Base-by-base conservation (phyloP, 2,329 filamentous ascomycete species). In the Venturia effusa region DNA sequence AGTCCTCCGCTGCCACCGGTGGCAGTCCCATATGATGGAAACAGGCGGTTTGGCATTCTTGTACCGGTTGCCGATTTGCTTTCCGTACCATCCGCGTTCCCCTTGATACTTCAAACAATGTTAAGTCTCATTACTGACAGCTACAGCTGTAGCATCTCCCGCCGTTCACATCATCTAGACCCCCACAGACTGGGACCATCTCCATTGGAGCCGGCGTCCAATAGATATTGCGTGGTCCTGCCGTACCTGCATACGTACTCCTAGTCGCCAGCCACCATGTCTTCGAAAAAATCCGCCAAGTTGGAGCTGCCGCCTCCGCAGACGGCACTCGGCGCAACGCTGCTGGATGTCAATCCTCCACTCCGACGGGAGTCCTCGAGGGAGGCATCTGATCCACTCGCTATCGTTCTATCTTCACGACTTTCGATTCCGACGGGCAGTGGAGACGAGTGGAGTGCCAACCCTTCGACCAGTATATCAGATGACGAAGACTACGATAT, bases 401-500 rank as follows among this genome's bases (percentile, higher is more conserved):
- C 30, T 55, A 32, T 17, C 13, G 51, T 13, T 27, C 30, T 6
- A 19, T 55, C 51, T 3, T 55, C 51, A 19, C 51, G 51, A 5
- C 3, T 55, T 4, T 57, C 51, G 13, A 17, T 57, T 4, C 34
- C 51, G 19, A 57, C 51, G 51, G 22, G 39, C 13, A 64, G 63
- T 32, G 34, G 39, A 13, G 63, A 64, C 63, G 62, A 64, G 24
- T 64, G 59, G 63, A 64, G 59, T 43, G 59, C 34, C 40, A 32
- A 64, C 30, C 45, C 51, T 37, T 45, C 54, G 22, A 57, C 54
- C 27, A 37, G 24, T 3, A 39, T 32, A 32, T 64, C 63, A 17
- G 73, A 76, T 30, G 70, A 75, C n/a, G 77, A 80, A 64, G 73
- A 76, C 66, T 75, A 77, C 64, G 75, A 76, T 63, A 70, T 73